phyloP scores from a whole-genome alignment of 805 yeast species.

The Myxozyma mucilagina region DNA sequence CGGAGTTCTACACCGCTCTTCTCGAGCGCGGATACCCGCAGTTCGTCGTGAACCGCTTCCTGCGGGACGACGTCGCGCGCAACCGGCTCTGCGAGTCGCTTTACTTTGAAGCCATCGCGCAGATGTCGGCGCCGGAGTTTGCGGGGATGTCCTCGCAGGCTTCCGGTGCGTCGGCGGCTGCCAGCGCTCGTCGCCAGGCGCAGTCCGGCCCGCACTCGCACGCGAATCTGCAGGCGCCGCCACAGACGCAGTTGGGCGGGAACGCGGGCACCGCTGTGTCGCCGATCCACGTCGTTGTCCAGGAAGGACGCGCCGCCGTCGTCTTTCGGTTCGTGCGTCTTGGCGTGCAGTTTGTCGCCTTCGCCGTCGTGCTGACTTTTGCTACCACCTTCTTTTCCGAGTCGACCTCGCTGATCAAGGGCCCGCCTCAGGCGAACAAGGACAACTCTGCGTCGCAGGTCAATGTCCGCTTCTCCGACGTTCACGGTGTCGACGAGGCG shows the following conservation, averaged over 20 bases:
- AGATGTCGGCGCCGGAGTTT: slow-evolving; percentile 41
- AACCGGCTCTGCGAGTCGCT: slow-evolving; percentile 75
- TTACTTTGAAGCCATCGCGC: slow-evolving; percentile 73
- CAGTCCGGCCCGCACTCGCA: no score
- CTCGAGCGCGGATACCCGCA: slow-evolving; percentile 88
- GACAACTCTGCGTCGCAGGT: slow-evolving; percentile 83
- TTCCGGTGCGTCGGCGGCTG: no score
- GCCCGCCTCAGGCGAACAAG: slow-evolving; percentile 63
- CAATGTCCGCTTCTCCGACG: slow-evolving; percentile 86
- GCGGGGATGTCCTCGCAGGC: no score
- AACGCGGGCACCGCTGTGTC: slow-evolving; percentile 63
- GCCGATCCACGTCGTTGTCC: slow-evolving; percentile 91
- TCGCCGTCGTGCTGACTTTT: slow-evolving; percentile 78
- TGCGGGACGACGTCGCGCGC: slow-evolving; percentile 88
- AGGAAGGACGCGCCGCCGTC: slow-evolving; percentile 78
- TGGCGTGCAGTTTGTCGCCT: slow-evolving; percentile 75
- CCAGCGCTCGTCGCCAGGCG: not conserved
- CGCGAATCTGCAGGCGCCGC: not conserved
- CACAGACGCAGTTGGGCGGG: slow-evolving; percentile 23
- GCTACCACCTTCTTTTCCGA: slow-evolving; percentile 80
- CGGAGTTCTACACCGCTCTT: slow-evolving; percentile 74
- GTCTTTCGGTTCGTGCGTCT: slow-evolving; percentile 86
- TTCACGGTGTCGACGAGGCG: slow-evolving; percentile 98
- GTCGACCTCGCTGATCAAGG: slow-evolving; percentile 75
- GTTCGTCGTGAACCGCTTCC: slow-evolving; percentile 90